Evolutionary conservation across 2,329 filamentous ascomycete genomes (phyloP).

Genomic region (Penicillium sp.): DNA sequence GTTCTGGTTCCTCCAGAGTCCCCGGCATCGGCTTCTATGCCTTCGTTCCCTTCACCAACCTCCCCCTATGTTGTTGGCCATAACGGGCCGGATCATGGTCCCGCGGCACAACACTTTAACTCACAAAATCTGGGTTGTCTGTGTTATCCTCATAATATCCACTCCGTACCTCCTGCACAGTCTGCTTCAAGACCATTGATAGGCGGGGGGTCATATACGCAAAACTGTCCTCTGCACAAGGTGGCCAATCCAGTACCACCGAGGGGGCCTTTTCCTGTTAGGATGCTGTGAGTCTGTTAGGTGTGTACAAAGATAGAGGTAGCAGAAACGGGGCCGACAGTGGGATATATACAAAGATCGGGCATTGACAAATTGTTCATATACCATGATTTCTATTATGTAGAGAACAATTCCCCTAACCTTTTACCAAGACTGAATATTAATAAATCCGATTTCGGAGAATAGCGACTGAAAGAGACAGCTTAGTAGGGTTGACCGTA

Average conservation of each 20-base stretch:
- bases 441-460: too few relatives aligned
- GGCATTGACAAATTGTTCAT: not conserved
- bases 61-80: not conserved
- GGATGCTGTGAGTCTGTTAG: slow-evolving; percentile 1
- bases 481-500: not conserved
- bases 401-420: not conserved
- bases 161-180: not conserved
- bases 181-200: not conserved
- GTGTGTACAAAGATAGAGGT: not conserved
- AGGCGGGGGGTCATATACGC: not conserved
- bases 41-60: not conserved
- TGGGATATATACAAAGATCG: not conserved
- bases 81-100: not conserved
- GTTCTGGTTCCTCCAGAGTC: slow-evolving; percentile 17
- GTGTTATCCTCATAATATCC: not conserved
- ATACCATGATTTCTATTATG: not conserved
- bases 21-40: not conserved
- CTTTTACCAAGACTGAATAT: too few relatives aligned
- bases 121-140: not conserved
- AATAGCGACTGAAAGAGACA: too few relatives aligned
- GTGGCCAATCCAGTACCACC: not conserved
- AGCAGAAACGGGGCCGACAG: too few relatives aligned
- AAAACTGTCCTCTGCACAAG: slow-evolving; percentile 10
- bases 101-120: not conserved
- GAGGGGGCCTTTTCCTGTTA: not conserved